Evolutionary conservation across 2,329 filamentous ascomycete species (phyloP), one percentile per base, ranked within the genome.

Genomic region (Didymosphaeria variabile): DNA sequence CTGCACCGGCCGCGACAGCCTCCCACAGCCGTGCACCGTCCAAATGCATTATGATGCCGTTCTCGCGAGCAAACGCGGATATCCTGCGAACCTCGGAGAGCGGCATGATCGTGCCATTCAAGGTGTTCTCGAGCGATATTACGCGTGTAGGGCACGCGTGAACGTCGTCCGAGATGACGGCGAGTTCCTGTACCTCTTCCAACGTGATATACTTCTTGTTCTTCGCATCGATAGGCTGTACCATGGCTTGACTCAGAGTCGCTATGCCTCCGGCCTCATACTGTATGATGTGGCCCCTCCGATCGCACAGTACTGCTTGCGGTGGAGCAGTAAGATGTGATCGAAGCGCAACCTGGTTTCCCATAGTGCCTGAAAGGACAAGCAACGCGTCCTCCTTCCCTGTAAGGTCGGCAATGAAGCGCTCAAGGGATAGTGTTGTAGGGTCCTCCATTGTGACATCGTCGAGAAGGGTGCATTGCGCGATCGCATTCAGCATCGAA

Each of bases 321-420:
- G 94, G 94, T 15, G 94, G 93, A 62, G 92, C 90, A 0, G 83
- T 86, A 15, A 97, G 84, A 61, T 95, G 90, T 1, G 91, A 86
- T 42, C 94, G 88, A 45, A 97, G 84, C 0, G 91, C 90, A 19
- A 97, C 83, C 77, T 97, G 93, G 79, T 97, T 97, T 44, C 93
- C 93, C 93, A 97, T 97, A 5, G 94, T 97, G 3, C 94, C 94
- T 0, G 92, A 95, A 61, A 96, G 84, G 58, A 97, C 92, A 57
- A 97, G 89, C 5, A 97, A 83, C 0, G 87, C 91, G 8, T 88
- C 88, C 71, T 93, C 90, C 69, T 96, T 93, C 67, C 88, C 88
- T 0, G 92, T 87, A 3, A 96, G 84, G 34, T 85, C 75, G 19
- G 93, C 92, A 47, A 96, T 85, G 75, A 91, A 89, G 49, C 84